phyloP scores from a whole-genome alignment of 306 rosid species.

The Casuarina cunninghamiana region DNA sequence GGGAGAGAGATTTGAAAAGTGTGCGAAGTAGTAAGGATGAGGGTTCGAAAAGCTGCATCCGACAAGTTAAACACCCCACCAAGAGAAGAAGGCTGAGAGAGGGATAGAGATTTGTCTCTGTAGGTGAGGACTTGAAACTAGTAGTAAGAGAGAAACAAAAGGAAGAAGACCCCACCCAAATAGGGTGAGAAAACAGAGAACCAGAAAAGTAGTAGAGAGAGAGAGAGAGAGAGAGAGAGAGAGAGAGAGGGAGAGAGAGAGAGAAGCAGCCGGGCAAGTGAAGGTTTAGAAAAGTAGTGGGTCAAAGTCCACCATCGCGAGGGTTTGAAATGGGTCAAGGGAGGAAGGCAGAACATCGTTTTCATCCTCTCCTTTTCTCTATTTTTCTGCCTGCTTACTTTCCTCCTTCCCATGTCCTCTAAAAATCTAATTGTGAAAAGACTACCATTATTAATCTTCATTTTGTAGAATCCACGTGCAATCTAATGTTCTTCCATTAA shows the following conservation, averaged over 20 bases:
- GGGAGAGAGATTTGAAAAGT: conserved; percentile 52
- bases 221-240: conserved; percentile 8
- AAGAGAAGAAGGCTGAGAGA: no score
- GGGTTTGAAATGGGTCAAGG: conserved; percentile 56
- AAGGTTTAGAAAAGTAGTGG: conserved; percentile 62
- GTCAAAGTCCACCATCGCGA: conserved; percentile 66
- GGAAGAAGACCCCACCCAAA: conserved; percentile 27
- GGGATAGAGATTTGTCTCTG: no score
- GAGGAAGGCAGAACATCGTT: conserved; percentile 53
- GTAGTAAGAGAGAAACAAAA: background rate
- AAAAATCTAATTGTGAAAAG: background rate
- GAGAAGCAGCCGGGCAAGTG: conserved; percentile 25
- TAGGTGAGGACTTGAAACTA: no score
- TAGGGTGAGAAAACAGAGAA: background rate
- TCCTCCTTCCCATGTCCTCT: no score
- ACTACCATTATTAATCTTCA: background rate
- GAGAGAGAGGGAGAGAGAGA: no score
- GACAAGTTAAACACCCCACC: no score
- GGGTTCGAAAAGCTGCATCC: no score
- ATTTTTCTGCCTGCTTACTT: background rate
- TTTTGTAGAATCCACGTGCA: no score
- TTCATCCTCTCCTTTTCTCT: background rate
- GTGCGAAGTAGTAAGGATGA: background rate
- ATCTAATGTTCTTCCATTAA: no score
- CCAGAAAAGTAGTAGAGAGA: conserved; percentile 6